Evolutionary conservation across 768 basidiomycete genomes (phyloP).

Genomic region (Chalciporus piperatus): DNA sequence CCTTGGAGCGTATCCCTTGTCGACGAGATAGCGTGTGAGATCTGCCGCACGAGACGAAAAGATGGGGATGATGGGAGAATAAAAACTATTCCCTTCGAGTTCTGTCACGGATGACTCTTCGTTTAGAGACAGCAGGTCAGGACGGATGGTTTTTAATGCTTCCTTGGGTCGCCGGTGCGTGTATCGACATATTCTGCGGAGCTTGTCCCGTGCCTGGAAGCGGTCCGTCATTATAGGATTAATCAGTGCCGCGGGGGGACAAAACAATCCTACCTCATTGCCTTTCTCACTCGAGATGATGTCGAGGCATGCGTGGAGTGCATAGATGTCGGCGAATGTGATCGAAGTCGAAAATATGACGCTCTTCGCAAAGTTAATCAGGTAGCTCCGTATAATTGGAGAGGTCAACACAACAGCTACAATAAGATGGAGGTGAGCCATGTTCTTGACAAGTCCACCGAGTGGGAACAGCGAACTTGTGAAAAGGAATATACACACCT

Average conservation of each 20-base stretch:
- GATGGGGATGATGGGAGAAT: constrained; percentile 21
- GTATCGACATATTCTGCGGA: constrained; percentile 11
- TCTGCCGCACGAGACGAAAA: constrained; percentile 8
- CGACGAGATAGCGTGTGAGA: constrained; percentile 11
- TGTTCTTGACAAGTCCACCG: not conserved
- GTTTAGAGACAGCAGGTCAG: constrained; percentile 3
- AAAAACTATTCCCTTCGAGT: constrained; percentile 1
- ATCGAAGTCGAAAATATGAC: constrained; percentile 23
- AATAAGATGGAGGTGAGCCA: not conserved
- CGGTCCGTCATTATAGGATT: not conserved
- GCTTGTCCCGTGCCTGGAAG: constrained; percentile 12
- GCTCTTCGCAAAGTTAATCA: constrained; percentile 20
- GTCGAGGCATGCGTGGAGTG: constrained; percentile 42
- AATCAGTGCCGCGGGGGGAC: not conserved
- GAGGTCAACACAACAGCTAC: constrained; percentile 22
- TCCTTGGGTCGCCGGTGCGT: constrained; percentile 5
- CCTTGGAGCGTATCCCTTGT: constrained; percentile 14
- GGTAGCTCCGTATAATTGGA: constrained; percentile 14
- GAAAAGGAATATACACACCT: constrained; percentile 4
- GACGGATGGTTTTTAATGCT: constrained; percentile 4
- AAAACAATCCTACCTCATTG: constrained; percentile 14
- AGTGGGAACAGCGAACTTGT: no score
- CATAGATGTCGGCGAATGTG: constrained; percentile 19
- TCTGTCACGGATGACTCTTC: not conserved
- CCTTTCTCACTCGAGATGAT: constrained; percentile 13